phyloP scores from a whole-genome alignment of 2,329 filamentous ascomycete species.

The Botryosphaeria dothidea region DNA sequence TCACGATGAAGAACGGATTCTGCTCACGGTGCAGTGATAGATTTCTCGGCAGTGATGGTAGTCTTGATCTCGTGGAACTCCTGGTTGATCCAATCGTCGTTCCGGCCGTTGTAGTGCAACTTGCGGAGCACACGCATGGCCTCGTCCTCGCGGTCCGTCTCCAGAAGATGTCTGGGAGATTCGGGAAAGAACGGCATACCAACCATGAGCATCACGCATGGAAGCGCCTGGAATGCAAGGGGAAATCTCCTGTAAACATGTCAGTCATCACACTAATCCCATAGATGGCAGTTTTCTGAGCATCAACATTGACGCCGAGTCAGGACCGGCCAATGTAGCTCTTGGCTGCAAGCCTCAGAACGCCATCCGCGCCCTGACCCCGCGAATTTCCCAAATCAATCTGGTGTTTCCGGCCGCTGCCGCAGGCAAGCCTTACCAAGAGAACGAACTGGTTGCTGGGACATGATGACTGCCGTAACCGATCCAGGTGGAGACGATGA shows the following conservation, averaged over 20 bases:
- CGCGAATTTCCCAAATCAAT: neutral
- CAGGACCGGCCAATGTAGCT: neutral
- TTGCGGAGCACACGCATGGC: constrained; percentile 47
- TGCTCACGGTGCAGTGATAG: constrained; percentile 47
- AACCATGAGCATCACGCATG: constrained; percentile 44
- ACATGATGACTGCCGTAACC: constrained; percentile 47
- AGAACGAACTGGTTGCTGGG: constrained; percentile 37
- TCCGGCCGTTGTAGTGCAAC: constrained; percentile 56
- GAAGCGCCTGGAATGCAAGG: constrained; percentile 49
- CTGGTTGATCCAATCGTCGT: constrained; percentile 59
- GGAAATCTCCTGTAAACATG: constrained; percentile 36
- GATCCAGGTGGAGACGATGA: constrained; percentile 57
- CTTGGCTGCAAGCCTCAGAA: neutral
- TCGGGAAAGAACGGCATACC: constrained; percentile 47
- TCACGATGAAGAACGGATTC: neutral
- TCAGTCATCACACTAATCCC: neutral
- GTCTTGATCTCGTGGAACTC: constrained; percentile 63
- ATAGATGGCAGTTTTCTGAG: no score
- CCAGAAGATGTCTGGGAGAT: constrained; percentile 38
- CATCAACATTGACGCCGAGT: no score
- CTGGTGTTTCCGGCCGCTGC: neutral
- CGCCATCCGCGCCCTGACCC: neutral
- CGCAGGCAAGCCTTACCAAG: constrained; percentile 27
- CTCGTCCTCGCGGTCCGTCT: constrained; percentile 58
- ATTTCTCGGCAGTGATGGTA: constrained; percentile 62